Evolutionary conservation across 352 stramenopile genomes (phyloP), one percentile per base, ranked within the genome.

Genomic region (Phytophthora chlamydospora): DNA sequence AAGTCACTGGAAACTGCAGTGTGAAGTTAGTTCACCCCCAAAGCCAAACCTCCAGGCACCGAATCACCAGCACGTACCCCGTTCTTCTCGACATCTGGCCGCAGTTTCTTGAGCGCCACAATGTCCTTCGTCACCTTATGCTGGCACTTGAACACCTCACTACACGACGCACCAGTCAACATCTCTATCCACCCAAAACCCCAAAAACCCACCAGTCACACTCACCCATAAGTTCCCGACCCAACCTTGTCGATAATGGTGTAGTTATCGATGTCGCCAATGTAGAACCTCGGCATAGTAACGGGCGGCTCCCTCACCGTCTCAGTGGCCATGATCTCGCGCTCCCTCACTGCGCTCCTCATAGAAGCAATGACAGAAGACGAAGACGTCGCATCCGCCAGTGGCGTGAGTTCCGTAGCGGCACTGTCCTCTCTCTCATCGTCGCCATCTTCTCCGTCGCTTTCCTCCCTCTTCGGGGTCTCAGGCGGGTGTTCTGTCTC

Each of bases 1-100:
- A 97, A 21, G 94, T 98, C 33, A 97, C 78, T 1, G 97, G 96
- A 49, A 99, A 95, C 88, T 97, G 36, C 6, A 47, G 6, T 53
- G 33, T 27, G 13, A 1, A 46, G 7, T 16, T 34, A 36, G 4
- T 8, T 31, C 9, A 41, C 8, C 32, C 4, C 5, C 34, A 34
- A 55, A 27, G 21, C 21, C 21, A 24, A 32, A 35, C n/a, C n/a
- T n/a, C n/a, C n/a, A n/a, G n/a, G 39, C 44, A 55, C n/a, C 8
- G 35, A 34, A 17, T 16, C 16, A 36, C 4, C 32, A 3, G n/a
- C 11, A 47, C 79, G 29, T 75, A 95, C 87, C 27, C 87, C 87
- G 47, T 95, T 94, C 73, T 94, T 93, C 44, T 95, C 87, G 0
- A 93, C 83, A 48, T 95, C 83, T 0, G 80, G 75, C n/a, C 87